Conservation (phyloP, 495 filamentous ascomycete genomes). For the Neurospora intermedia region DNA sequence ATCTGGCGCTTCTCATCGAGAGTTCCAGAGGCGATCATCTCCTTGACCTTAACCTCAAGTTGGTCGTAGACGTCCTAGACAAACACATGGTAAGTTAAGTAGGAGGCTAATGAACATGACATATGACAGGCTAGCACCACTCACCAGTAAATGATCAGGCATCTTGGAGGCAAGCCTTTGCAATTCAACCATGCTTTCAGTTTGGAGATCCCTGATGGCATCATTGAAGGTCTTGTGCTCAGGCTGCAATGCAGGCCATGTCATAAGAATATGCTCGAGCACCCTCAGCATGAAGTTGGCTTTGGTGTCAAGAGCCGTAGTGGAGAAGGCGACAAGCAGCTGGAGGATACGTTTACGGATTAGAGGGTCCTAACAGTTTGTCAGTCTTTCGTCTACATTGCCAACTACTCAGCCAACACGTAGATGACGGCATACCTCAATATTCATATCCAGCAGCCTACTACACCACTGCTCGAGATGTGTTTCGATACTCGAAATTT, state of each 20-base stretch:
- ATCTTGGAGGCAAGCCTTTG: slow-evolving; percentile 83
- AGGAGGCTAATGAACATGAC: background rate
- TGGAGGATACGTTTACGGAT: slow-evolving; percentile 77
- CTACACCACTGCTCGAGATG: slow-evolving; percentile 75
- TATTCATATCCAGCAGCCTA: slow-evolving; percentile 58
- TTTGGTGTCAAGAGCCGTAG: slow-evolving; percentile 66
- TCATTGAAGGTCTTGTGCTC: slow-evolving; percentile 67
- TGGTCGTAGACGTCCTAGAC: slow-evolving; percentile 67
- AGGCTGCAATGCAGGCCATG: slow-evolving; percentile 57
- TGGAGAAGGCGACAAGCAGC: slow-evolving; percentile 74
- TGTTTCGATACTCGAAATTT: slow-evolving; percentile 49
- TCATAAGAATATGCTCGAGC: slow-evolving; percentile 80
- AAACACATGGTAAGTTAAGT: slow-evolving; percentile 5
- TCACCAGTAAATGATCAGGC: slow-evolving; percentile 71
- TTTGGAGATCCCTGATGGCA: slow-evolving; percentile 81
- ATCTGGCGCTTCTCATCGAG: slow-evolving; percentile 63
- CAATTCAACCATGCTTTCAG: slow-evolving; percentile 70
- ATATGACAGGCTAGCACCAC: slow-evolving; percentile 6
- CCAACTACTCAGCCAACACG: background rate
- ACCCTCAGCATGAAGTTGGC: slow-evolving; percentile 74
- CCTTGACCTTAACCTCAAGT: slow-evolving; percentile 70
- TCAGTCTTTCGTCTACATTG: background rate
- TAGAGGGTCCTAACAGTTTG: slow-evolving; percentile 56
- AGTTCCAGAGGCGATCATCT: slow-evolving; percentile 60
- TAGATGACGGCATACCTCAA: slow-evolving; percentile 43